A percentile compares a stretch with the other conserved stretches of the same genome.
Conservation (phyloP, 768 basidiomycete genomes). For the Termitomyces sp. region DNA sequence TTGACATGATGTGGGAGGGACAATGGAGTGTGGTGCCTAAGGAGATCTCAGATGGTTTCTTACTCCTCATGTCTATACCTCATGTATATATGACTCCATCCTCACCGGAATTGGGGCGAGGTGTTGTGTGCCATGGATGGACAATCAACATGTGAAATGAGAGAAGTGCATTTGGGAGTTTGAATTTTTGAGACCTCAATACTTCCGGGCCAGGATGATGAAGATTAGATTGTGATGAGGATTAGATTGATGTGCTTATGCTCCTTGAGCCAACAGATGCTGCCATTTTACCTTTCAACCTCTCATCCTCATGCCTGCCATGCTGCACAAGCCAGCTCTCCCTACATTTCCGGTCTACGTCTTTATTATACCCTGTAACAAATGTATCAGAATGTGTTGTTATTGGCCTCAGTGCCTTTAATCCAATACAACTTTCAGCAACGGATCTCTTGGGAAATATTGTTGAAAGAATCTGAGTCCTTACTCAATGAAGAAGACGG, state of each 20-base stretch:
- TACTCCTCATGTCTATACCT: too few species aligned
- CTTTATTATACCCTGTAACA: not conserved
- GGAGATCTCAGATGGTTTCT: too few species aligned
- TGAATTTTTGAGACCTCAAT: conserved; percentile 89
- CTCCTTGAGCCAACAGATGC: conserved; percentile 82
- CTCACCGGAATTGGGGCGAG: conserved; percentile 85
- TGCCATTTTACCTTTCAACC: conserved; percentile 74
- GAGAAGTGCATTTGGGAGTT: conserved; percentile 99
- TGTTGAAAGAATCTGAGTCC: conserved; percentile 71
- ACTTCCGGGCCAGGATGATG: conserved; percentile 45
- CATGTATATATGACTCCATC: conserved; percentile 90
- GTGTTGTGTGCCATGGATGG: conserved; percentile 96
- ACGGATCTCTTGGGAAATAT: conserved; percentile 54
- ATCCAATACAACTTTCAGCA: not conserved
- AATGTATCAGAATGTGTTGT: not conserved
- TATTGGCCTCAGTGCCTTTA: not conserved
- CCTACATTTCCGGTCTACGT: not conserved
- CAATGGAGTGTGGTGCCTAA: too few species aligned
- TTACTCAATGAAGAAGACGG: conserved; percentile 88
- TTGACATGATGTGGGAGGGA: too few species aligned
- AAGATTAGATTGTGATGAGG: conserved; percentile 56
- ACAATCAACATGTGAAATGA: conserved; percentile 91
- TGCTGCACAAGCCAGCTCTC: conserved; percentile 92
- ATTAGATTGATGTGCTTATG: too few species aligned
- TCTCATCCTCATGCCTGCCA: conserved; percentile 97